Percentiles rank a stretch among this genome's conserved stretches.
phyloP scores from a whole-genome alignment of 495 filamentous ascomycete species.

The Lasiosphaeria miniovina region DNA sequence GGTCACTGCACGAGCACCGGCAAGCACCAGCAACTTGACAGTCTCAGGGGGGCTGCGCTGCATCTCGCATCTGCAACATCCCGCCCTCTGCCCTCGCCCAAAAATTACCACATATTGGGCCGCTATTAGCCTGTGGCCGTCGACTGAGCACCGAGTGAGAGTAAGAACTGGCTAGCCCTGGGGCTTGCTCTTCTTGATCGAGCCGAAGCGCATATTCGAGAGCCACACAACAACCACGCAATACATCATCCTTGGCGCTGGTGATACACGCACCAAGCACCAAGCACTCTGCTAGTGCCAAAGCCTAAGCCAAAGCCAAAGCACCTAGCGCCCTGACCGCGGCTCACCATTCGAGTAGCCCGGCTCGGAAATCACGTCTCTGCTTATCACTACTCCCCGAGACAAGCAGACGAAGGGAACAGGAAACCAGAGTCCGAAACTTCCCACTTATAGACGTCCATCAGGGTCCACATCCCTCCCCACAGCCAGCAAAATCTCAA shows the following conservation, averaged over 20 bases:
- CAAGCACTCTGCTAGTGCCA: too few relatives aligned
- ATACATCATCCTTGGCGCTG: constrained; percentile 18
- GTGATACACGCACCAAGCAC: constrained; percentile 16
- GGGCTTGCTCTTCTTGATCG: constrained; percentile 11
- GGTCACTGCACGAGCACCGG: neutral
- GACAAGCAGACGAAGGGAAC: neutral
- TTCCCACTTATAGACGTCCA: neutral
- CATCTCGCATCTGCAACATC: constrained; percentile 15
- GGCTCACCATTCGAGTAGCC: neutral
- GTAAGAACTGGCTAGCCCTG: neutral
- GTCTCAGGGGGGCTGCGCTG: neutral
- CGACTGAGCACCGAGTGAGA: neutral
- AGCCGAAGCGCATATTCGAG: constrained; percentile 18
- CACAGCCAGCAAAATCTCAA: neutral
- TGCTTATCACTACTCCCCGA: neutral
- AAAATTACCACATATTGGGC: constrained; percentile 26
- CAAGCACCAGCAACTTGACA: too few relatives aligned
- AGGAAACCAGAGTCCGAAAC: neutral
- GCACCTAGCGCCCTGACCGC: neutral
- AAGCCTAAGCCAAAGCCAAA: neutral
- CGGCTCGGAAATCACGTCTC: neutral
- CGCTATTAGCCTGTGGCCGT: constrained; percentile 19
- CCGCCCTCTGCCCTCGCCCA: constrained; percentile 10
- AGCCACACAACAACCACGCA: constrained; percentile 5
- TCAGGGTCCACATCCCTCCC: neutral